Evolutionary conservation across 352 stramenopile species (phyloP).

Genomic region (Globisporangium solare): DNA sequence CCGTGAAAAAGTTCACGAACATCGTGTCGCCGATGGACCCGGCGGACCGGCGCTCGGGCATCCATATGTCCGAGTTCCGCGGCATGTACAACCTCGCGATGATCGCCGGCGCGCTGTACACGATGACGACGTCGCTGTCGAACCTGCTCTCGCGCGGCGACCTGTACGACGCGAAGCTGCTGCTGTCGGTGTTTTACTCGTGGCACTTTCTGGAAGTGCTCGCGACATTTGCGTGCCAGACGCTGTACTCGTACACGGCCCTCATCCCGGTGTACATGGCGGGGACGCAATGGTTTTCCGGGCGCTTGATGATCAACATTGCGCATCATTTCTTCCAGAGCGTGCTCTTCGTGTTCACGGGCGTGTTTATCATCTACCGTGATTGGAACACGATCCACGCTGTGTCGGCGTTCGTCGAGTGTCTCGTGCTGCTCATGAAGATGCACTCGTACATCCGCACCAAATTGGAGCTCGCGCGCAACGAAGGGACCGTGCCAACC

Average conservation of each 20-base stretch:
- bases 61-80: slow-evolving; percentile 74
- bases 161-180: slow-evolving; percentile 44
- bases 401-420: slow-evolving; percentile 72
- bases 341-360: slow-evolving; percentile 67
- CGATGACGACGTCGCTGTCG: slow-evolving; percentile 48
- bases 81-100: slow-evolving; percentile 77
- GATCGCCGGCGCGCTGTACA: slow-evolving; percentile 58
- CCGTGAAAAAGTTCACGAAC: slow-evolving; percentile 56
- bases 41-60: slow-evolving; percentile 54
- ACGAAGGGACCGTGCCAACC: slow-evolving; percentile 17
- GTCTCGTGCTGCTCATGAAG: slow-evolving; percentile 75
- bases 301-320: slow-evolving; percentile 53
- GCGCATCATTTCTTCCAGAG: slow-evolving; percentile 69
- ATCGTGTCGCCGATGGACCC: slow-evolving; percentile 66
- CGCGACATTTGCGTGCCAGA: slow-evolving; percentile 57
- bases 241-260: slow-evolving; percentile 67
- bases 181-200: slow-evolving; percentile 71
- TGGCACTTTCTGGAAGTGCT: slow-evolving; percentile 67
- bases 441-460: slow-evolving; percentile 84
- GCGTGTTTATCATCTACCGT: slow-evolving; percentile 58
- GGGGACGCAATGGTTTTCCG: slow-evolving; percentile 26
- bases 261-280: slow-evolving; percentile 72
- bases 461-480: slow-evolving; percentile 53
- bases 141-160: slow-evolving; percentile 49
- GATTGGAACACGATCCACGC: slow-evolving; percentile 75